Conservation (phyloP, 805 yeast genomes). For the Candida sakaeoensis region DNA sequence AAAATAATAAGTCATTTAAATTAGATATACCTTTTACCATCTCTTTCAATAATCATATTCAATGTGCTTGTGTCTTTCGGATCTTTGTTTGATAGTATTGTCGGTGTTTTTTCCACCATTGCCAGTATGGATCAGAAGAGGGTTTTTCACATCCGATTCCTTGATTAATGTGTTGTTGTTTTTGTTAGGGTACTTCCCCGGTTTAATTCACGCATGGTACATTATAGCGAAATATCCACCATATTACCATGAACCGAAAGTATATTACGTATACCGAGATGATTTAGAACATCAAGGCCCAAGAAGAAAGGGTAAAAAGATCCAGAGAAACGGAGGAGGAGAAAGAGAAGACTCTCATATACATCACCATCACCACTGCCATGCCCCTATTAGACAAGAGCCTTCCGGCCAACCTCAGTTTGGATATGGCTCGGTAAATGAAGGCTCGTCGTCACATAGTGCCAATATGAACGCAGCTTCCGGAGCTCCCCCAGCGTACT, state of each 20-base stretch:
- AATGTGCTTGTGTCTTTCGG: constrained; percentile 35
- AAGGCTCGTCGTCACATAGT: constrained; percentile 13
- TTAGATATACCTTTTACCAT: no score
- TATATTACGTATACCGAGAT: constrained; percentile 31
- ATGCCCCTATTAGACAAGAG: constrained; percentile 7
- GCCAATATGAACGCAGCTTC: neutral
- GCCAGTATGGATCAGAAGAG: constrained; percentile 65
- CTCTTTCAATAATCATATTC: no score
- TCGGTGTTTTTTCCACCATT: constrained; percentile 72
- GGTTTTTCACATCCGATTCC: constrained; percentile 54
- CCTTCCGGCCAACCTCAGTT: constrained; percentile 11
- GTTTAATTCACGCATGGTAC: constrained; percentile 48
- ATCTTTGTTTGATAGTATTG: constrained; percentile 53
- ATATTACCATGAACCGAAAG: constrained; percentile 19
- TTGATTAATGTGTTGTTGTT: constrained; percentile 40
- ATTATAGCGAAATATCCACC: constrained; percentile 47
- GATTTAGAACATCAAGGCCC: constrained; percentile 31
- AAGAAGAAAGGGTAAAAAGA: neutral
- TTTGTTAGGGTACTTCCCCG: constrained; percentile 48
- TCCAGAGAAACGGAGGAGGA: neutral
- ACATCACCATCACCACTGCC: constrained; percentile 9
- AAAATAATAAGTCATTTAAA: neutral
- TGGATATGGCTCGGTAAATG: constrained; percentile 28
- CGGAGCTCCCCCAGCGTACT: constrained; percentile 34
- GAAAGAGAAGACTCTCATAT: constrained; percentile 4